Evolutionary conservation across 768 basidiomycete genomes (phyloP), one percentile per base, ranked within the genome.

Genomic region (Paxillus ammoniavirescens): DNA sequence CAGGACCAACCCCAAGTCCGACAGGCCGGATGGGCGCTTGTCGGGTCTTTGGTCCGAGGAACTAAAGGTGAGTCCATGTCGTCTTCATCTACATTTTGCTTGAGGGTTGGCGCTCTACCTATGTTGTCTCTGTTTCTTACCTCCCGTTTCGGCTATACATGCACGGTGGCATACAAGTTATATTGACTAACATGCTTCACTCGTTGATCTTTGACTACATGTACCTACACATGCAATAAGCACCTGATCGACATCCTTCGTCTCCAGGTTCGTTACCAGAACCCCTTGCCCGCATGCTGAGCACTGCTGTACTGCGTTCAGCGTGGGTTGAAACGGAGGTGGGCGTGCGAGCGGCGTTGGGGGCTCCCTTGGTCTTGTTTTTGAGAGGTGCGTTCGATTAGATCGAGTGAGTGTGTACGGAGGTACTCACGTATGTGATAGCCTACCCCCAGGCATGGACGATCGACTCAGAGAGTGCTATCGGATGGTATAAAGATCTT

Each of bases 321-420:
- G 78, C 79, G 12, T 87, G 83, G 79, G 67, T 82, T 0, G 94
- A 98, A 64, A 73, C 78, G 0, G 93, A 96, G 59, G 58, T 74
- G 2, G 74, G 74, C 3, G 93, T 96, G 3, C 85, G 87, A 59
- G 69, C 72, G 4, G 67, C 69, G 1, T 85, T 93, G 81, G 87
- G 87, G 76, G 79, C 81, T 38, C 87, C 89, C 0, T 63, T 92
- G 46, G 72, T 93, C 8, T 75, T 76, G 10, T 90, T 91, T 61
- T 69, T 96, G 40, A 83, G 81, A 70, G 83, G 93, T 91, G 59
- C 42, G 77, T 9, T 21, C 26, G n/a, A n/a, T 40, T 40, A 10
- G 38, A 18, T 40, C 14, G 21, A 33, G 6, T 30, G 28, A 28
- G 42, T 38, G 1, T 28, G 13, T 21, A 13, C 12, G 21, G 15